Percentiles rank a stretch among this genome's conserved stretches.
Evolutionary conservation across 2,329 filamentous ascomycete genomes (phyloP).

Genomic region (Geosmithia putterillii): DNA sequence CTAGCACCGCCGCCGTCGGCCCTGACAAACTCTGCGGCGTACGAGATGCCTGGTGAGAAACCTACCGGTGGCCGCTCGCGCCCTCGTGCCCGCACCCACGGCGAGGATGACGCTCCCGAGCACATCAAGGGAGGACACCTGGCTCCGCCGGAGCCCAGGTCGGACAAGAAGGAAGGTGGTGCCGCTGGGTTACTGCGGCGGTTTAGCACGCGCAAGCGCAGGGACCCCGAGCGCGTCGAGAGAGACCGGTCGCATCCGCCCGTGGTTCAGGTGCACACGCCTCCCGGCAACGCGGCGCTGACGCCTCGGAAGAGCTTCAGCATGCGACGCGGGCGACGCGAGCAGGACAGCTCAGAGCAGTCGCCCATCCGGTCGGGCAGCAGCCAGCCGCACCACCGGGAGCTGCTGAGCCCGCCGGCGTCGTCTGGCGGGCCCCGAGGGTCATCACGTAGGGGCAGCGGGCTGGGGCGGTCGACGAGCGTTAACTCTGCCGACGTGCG

Average conservation of each 20-base stretch:
- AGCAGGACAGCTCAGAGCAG: constrained; percentile 35
- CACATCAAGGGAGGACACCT: constrained; percentile 16
- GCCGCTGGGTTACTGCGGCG: constrained; percentile 74
- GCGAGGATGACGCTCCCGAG: constrained; percentile 80
- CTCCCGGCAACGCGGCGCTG: constrained; percentile 46
- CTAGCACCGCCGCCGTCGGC: constrained; percentile 73
- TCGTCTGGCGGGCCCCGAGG: constrained; percentile 41
- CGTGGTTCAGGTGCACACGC: constrained; percentile 65
- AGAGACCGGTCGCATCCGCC: constrained; percentile 59
- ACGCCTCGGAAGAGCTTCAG: constrained; percentile 80
- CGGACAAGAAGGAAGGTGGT: constrained; percentile 75
- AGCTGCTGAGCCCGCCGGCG: constrained; percentile 63
- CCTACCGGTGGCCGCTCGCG: constrained; percentile 73
- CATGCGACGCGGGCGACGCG: constrained; percentile 49
- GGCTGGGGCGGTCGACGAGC: constrained; percentile 75
- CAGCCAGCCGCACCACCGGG: constrained; percentile 62
- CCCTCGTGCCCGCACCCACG: constrained; percentile 81
- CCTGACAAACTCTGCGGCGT: constrained; percentile 73
- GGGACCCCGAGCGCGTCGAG: constrained; percentile 51
- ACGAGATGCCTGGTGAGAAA: constrained; percentile 83
- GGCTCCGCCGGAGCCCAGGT: constrained; percentile 38
- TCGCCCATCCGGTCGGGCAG: constrained; percentile 40
- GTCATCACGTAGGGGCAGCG: constrained; percentile 48
- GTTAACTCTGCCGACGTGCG: constrained; percentile 81
- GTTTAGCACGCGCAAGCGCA: constrained; percentile 74